A percentile compares a stretch with the other conserved stretches of the same genome.
phyloP scores from a whole-genome alignment of 1,284 basidiomycete species.

The Fistulinella staudtii region DNA sequence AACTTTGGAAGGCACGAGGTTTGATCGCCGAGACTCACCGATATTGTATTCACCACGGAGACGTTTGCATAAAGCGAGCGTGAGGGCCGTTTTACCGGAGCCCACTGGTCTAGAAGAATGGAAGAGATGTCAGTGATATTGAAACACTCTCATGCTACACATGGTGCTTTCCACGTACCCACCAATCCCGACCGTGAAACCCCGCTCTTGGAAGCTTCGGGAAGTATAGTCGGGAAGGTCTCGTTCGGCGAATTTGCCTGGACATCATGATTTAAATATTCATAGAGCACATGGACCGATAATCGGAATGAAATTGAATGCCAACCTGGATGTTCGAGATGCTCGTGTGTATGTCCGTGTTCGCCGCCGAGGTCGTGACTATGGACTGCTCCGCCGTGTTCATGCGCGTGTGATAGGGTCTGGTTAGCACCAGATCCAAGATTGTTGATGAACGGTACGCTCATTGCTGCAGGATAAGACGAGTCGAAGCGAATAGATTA shows the following conservation, averaged over 20 bases:
- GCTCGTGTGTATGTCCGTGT: slow-evolving; percentile 90
- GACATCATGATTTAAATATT: too few species aligned
- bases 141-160: background rate
- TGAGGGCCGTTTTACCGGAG: slow-evolving; percentile 95
- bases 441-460: slow-evolving; percentile 71
- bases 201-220: slow-evolving; percentile 88
- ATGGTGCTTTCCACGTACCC: slow-evolving; percentile 53
- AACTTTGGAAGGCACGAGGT: slow-evolving; percentile 5
- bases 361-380: slow-evolving; percentile 51
- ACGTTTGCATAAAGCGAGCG: slow-evolving; percentile 86
- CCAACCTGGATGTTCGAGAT: slow-evolving; percentile 81
- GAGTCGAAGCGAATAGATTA: background rate
- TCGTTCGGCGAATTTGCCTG: slow-evolving; percentile 89
- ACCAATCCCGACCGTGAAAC: slow-evolving; percentile 96
- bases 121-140: slow-evolving; percentile 5
- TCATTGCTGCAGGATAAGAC: slow-evolving; percentile 36
- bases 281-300: slow-evolving; percentile 4
- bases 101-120: slow-evolving; percentile 75
- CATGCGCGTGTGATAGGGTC: slow-evolving; percentile 32
- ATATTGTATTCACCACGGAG: slow-evolving; percentile 88
- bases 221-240: slow-evolving; percentile 86
- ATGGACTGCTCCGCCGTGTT: slow-evolving; percentile 13
- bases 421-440: slow-evolving; percentile 38
- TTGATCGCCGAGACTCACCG: slow-evolving; percentile 44
- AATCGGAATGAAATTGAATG: slow-evolving; percentile 2